A percentile compares a stretch with the other conserved stretches of the same genome.
Conservation (phyloP, 768 basidiomycete genomes). For the Rhizopogon roseolus region DNA sequence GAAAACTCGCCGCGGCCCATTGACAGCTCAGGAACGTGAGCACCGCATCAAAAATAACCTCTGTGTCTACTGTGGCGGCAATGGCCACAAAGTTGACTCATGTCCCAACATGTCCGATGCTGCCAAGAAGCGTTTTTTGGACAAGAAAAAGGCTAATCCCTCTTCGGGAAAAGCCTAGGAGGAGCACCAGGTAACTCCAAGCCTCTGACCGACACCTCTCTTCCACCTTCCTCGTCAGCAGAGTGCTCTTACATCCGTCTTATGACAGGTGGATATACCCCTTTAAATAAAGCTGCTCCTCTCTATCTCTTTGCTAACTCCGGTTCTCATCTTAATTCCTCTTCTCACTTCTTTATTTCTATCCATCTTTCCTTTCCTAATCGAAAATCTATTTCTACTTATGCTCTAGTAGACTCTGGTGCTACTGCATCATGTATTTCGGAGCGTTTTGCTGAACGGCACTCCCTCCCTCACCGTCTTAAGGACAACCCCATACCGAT, state of each 20-base stretch:
- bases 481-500: constrained; percentile 30
- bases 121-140: constrained; percentile 6
- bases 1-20: constrained; percentile 6
- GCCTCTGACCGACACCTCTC: constrained; percentile 11
- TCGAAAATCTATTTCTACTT: constrained; percentile 25
- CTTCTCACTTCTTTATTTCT: constrained; percentile 20
- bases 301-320: constrained; percentile 6
- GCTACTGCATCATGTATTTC: constrained; percentile 33
- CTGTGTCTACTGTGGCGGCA: constrained; percentile 32
- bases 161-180: not conserved
- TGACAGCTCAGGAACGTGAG: constrained; percentile 25
- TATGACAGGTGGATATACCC: constrained; percentile 4
- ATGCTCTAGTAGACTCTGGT: constrained; percentile 33
- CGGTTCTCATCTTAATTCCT: constrained; percentile 3
- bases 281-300: constrained; percentile 4
- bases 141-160: not conserved
- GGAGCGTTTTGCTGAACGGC: constrained; percentile 24
- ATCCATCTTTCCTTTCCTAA: constrained; percentile 25
- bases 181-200: constrained; percentile 14
- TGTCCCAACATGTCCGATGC: constrained; percentile 22
- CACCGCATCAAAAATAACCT: constrained; percentile 20
- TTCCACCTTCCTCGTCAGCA: not conserved
- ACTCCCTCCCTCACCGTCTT: constrained; percentile 26
- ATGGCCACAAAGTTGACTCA: constrained; percentile 21
- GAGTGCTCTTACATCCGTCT: constrained; percentile 4